Evolutionary conservation across 148 eudicot genomes (phyloP).

Genomic region (Persicaria tinctoria): DNA sequence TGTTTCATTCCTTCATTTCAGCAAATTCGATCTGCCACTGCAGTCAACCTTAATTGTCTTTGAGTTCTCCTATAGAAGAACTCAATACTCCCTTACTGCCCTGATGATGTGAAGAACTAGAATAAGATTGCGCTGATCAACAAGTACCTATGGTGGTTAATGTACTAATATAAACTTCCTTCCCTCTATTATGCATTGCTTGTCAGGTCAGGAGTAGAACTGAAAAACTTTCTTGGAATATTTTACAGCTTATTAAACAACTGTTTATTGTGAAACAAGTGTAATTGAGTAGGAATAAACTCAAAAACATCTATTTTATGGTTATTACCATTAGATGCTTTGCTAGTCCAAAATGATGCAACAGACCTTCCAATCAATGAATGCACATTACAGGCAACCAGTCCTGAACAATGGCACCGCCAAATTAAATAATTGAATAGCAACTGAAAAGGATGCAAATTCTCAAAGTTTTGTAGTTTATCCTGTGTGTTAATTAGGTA

Average conservation of each 20-base stretch:
- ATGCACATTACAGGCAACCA: slow-evolving; percentile 48
- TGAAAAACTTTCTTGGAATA: slow-evolving; percentile 19
- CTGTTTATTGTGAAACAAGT: background rate
- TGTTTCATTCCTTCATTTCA: too few species aligned
- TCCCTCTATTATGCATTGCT: background rate
- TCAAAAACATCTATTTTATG: background rate
- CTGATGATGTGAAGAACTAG: slow-evolving; percentile 12
- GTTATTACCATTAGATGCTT: slow-evolving; percentile 37
- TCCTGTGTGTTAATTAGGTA: background rate
- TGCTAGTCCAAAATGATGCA: slow-evolving; percentile 46
- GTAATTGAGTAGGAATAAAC: background rate
- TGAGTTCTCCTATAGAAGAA: slow-evolving; percentile 8
- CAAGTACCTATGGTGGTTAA: slow-evolving; percentile 34
- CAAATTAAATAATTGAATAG: background rate
- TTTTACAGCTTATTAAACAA: background rate
- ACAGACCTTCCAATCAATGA: slow-evolving; percentile 54
- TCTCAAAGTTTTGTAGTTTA: background rate
- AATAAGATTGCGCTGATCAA: background rate
- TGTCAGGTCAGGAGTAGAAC: slow-evolving; percentile 16
- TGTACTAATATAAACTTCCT: slow-evolving; percentile 16
- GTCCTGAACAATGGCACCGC: slow-evolving; percentile 44
- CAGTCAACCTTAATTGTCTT: background rate
- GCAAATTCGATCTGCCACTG: too few species aligned
- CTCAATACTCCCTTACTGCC: background rate
- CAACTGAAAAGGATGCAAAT: background rate